Evolutionary conservation across 1,284 basidiomycete species (phyloP).

Genomic region (Austroboletus olivaceoglutinosus): DNA sequence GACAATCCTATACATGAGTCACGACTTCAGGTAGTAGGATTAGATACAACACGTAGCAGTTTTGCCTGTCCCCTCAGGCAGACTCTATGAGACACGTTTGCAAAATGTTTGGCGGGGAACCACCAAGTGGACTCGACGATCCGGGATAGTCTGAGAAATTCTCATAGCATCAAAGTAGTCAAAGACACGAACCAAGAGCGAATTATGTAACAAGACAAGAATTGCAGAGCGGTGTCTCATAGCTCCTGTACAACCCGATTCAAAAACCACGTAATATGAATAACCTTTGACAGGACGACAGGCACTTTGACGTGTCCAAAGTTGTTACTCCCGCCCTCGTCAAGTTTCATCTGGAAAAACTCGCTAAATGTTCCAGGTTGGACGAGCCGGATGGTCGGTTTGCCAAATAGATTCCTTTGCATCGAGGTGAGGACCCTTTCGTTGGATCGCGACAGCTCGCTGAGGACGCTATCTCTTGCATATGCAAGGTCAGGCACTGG

Average conservation of each 20-base stretch:
- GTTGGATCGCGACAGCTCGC: neutral
- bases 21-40: too few species aligned
- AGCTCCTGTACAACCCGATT: neutral
- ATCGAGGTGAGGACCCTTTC: neutral
- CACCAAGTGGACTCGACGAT: too few species aligned
- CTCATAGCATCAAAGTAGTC: too few species aligned
- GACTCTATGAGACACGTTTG: too few species aligned
- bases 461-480: neutral
- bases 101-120: too few species aligned
- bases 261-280: neutral
- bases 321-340: neutral
- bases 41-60: too few species aligned
- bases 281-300: neutral
- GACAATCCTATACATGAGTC: too few species aligned
- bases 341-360: neutral
- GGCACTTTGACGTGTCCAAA: neutral
- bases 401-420: neutral
- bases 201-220: too few species aligned
- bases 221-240: too few species aligned
- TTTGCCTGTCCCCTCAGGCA: too few species aligned
- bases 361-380: neutral
- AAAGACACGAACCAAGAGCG: too few species aligned
- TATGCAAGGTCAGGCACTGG: neutral
- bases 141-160: too few species aligned
- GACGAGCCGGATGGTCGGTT: neutral